Percentiles rank a stretch among this genome's conserved stretches.
phyloP scores from a whole-genome alignment of 768 basidiomycete species.

The Mycena amicta region DNA sequence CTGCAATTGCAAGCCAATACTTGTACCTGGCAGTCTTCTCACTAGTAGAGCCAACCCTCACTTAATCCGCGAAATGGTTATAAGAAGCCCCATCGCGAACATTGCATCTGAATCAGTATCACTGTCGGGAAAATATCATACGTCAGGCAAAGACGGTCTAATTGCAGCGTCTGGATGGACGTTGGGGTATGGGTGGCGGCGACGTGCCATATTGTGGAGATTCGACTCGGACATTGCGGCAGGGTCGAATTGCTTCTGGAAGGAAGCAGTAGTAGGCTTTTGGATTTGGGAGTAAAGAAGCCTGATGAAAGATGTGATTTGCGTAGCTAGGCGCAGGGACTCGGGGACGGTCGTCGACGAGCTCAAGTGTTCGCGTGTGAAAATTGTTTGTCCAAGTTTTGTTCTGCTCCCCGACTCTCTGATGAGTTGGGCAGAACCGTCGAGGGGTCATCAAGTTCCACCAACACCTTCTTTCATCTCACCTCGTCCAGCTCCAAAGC shows the following conservation, averaged over 20 bases:
- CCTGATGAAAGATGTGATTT: background rate
- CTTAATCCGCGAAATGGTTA: too few species aligned
- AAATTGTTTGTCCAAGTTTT: background rate
- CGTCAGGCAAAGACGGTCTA: background rate
- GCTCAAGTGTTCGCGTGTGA: background rate
- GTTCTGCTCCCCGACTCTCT: conserved; percentile 34
- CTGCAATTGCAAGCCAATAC: background rate
- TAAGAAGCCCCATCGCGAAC: too few species aligned
- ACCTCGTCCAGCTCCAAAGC: conserved; percentile 41
- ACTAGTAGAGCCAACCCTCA: too few species aligned
- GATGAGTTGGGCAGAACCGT: conserved; percentile 44
- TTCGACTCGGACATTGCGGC: background rate
- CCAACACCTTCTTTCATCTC: conserved; percentile 46
- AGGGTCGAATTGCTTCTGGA: background rate
- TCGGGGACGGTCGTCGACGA: background rate
- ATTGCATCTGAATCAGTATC: background rate
- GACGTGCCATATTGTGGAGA: background rate
- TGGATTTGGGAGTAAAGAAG: background rate
- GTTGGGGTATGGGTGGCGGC: too few species aligned
- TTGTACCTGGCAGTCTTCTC: background rate
- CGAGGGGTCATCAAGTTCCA: conserved; percentile 39
- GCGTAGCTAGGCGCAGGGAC: background rate
- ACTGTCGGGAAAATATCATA: background rate
- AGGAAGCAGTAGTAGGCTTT: background rate
- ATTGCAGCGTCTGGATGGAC: background rate